Percentiles rank a stretch among this genome's conserved stretches.
Conservation (phyloP, 257 asterid species). For the Henckelia pumila region DNA sequence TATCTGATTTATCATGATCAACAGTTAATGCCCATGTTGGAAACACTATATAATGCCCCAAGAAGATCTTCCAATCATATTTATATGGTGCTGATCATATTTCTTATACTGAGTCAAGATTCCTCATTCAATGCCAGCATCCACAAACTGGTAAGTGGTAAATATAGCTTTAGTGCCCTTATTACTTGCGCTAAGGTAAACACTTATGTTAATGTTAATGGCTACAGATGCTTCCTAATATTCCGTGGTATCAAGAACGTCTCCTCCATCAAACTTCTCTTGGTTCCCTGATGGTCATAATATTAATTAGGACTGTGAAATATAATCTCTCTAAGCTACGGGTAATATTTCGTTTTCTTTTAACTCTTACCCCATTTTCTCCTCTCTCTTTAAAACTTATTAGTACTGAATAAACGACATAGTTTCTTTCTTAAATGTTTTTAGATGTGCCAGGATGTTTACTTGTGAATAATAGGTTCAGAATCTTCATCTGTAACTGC, state of each 20-base stretch:
- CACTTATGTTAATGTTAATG: constrained; percentile 23
- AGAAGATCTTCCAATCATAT: constrained; percentile 82
- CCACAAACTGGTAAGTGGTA: constrained; percentile 86
- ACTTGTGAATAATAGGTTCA: constrained; percentile 13
- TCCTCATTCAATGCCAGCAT: constrained; percentile 85
- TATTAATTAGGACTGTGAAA: constrained; percentile 17
- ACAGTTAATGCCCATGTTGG: constrained; percentile 96
- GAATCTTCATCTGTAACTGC: constrained; percentile 19
- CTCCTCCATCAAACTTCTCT: constrained; percentile 48
- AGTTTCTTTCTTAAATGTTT: constrained; percentile 8
- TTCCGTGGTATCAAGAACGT: constrained; percentile 62
- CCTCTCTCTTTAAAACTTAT: not conserved
- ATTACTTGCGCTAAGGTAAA: constrained; percentile 18
- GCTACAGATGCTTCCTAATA: constrained; percentile 67
- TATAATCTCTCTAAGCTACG: constrained; percentile 61
- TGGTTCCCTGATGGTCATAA: constrained; percentile 23
- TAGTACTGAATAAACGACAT: constrained; percentile 12
- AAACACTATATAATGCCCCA: constrained; percentile 83
- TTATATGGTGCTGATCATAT: constrained; percentile 84
- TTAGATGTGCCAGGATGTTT: constrained; percentile 8
- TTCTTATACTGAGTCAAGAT: constrained; percentile 94
- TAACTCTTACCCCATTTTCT: not conserved
- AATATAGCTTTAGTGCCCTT: constrained; percentile 22
- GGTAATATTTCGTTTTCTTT: constrained; percentile 38
- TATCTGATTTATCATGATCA: constrained; percentile 26